Base-by-base conservation (phyloP, 129 eudicot species). In the Helichrysum umbraculigerum region DNA sequence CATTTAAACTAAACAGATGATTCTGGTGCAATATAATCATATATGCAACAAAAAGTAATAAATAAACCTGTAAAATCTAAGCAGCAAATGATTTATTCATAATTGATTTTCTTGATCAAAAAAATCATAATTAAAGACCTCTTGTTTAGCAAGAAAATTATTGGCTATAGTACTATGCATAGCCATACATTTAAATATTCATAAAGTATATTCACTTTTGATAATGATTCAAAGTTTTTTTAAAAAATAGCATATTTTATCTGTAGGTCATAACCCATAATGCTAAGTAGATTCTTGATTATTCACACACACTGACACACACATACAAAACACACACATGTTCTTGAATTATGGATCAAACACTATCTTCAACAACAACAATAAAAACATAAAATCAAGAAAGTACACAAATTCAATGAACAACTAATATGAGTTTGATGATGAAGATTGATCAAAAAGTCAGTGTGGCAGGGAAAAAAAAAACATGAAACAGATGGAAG, bases 131-230 rank as follows among this genome's bases (percentile, higher is more conserved):
- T 58, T 68, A 57, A 60, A 62, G 66, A 62, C 28, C 35, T 71
- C 41, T 60, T 41, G 76, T 41, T 57, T 78, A 8, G 30, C 50
- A 7, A 25, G 35, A 15, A 78, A 47, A 47, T 47, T 2, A 47
- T 47, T 47, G 54, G 54, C n/a, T 44, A 14, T 41, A 47, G 28
- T 47, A 71, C 21, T 73, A 73, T 66, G 74, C n/a, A 54, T 34
- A 79, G 33, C 68, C 73, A 72, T 66, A 74, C 52, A 67, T 56
- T 50, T 75, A 79, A 64, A 52, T 73, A 80, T 12, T 73, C 56
- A 73, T 80, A 80, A 73, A 80, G 79, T 80, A 66, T 70, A 80
- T 80, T 73, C 75, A 42, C 83, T 80, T 80, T 80, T 54, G 42
- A 73, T 73, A 66, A 79, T 79, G 83, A 79, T 56, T 79, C 73